Conservation (phyloP, 2,329 filamentous ascomycete genomes). For the Fusarium gaditjirri region DNA sequence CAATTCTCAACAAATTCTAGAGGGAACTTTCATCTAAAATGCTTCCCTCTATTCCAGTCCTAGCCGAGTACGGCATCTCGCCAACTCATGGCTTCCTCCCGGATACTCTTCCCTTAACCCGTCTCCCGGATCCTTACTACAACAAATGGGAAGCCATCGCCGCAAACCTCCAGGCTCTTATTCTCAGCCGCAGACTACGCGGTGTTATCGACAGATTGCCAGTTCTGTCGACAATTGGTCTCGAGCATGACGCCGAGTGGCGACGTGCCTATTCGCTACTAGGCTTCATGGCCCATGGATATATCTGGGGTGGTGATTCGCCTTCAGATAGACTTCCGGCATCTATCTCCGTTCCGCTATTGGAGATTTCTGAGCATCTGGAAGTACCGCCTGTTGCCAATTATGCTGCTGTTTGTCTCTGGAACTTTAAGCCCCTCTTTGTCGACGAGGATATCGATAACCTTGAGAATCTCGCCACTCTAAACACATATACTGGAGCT, state of each 20-base stretch:
- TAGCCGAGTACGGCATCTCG: conserved; percentile 84
- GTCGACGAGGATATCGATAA: conserved; percentile 82
- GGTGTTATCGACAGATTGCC: conserved; percentile 83
- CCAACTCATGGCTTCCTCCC: conserved; percentile 88
- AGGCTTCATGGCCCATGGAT: conserved; percentile 91
- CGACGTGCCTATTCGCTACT: conserved; percentile 90
- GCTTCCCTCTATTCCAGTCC: conserved; percentile 69
- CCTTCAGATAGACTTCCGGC: conserved; percentile 83
- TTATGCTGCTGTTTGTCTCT: conserved; percentile 90
- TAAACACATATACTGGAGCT: conserved; percentile 92
- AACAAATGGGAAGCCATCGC: conserved; percentile 92
- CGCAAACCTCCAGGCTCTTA: conserved; percentile 85
- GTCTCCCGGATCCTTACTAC: conserved; percentile 90
- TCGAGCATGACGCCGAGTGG: conserved; percentile 91
- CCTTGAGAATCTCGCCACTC: conserved; percentile 86
- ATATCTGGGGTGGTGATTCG: conserved; percentile 93
- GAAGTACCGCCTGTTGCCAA: conserved; percentile 94
- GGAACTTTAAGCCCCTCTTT: conserved; percentile 97
- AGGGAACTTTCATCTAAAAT: conserved; percentile 38
- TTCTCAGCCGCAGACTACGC: conserved; percentile 85
- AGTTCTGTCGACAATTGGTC: conserved; percentile 81
- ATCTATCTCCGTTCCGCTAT: conserved; percentile 83
- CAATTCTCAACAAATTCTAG: neutral
- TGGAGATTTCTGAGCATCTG: conserved; percentile 79
- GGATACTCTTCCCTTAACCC: conserved; percentile 78